These are phyloP conservation scores for Amanita rimosa DNA, from an alignment of 768 basidiomycete species.

Conservation along the genomic window DNA sequence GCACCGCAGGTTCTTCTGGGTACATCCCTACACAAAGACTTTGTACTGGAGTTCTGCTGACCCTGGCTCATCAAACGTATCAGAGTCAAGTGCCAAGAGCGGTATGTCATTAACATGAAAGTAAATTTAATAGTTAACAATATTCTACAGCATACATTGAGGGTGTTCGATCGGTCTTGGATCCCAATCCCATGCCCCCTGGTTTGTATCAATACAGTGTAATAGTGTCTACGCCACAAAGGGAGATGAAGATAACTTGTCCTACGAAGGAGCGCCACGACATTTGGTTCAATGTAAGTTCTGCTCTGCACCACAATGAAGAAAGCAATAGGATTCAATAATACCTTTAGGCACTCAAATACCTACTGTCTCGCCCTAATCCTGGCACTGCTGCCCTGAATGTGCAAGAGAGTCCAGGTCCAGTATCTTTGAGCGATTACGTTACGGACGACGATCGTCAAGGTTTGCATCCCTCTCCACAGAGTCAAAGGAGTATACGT, in stretches of 20 bases:
- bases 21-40: slow-evolving; percentile 98
- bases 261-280: slow-evolving; percentile 93
- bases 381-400: slow-evolving; percentile 27
- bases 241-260: slow-evolving; percentile 99
- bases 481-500: slow-evolving; percentile 62
- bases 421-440: slow-evolving; percentile 30
- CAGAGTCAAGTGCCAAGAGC: slow-evolving; percentile 93
- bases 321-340: slow-evolving; percentile 5
- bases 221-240: slow-evolving; percentile 81
- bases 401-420: slow-evolving; percentile 41
- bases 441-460: slow-evolving; percentile 42
- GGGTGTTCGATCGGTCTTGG: slow-evolving; percentile 82
- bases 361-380: slow-evolving; percentile 71
- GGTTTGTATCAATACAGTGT: slow-evolving; percentile 91
- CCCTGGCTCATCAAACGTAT: slow-evolving; percentile 79
- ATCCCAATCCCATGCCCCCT: slow-evolving; percentile 93
- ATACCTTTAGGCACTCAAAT: slow-evolving; percentile 68
- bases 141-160: slow-evolving; percentile 74
- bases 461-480: slow-evolving; percentile 44
- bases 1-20: slow-evolving; percentile 97
- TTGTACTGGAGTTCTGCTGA: slow-evolving; percentile 95
- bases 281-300: slow-evolving; percentile 84
- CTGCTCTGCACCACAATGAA: background rate
- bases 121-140: slow-evolving; percentile 8
- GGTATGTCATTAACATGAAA: slow-evolving; percentile 45